phyloP scores from a whole-genome alignment of 2,329 filamentous ascomycete species.

The Epichloe scottii region DNA sequence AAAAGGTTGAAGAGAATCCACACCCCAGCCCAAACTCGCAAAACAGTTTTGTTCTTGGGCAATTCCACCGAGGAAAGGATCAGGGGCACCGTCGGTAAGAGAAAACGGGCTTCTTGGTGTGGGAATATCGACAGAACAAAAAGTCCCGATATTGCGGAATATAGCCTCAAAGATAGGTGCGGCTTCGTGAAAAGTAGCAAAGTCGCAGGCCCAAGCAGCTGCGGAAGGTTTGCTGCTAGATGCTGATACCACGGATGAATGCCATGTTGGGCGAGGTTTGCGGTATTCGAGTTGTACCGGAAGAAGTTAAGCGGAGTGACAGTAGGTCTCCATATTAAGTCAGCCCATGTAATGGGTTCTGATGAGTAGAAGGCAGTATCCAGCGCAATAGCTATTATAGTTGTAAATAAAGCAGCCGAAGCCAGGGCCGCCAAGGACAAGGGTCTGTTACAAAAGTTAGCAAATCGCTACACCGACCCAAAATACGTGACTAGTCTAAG shows the following conservation, averaged over 20 bases:
- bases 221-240: slow-evolving; percentile 53
- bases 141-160: slow-evolving; percentile 62
- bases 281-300: slow-evolving; percentile 56
- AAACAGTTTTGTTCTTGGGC: slow-evolving; percentile 38
- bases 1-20: slow-evolving; percentile 61
- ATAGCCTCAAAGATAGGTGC: slow-evolving; percentile 48
- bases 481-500: background rate
- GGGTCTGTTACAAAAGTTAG: slow-evolving; percentile 30
- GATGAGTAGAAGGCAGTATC: slow-evolving; percentile 76
- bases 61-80: slow-evolving; percentile 61
- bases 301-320: slow-evolving; percentile 72
- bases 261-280: slow-evolving; percentile 63
- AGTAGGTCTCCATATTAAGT: slow-evolving; percentile 51
- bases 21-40: slow-evolving; percentile 41
- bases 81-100: slow-evolving; percentile 64
- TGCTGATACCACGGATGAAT: slow-evolving; percentile 73
- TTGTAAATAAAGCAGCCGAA: slow-evolving; percentile 53
- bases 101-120: slow-evolving; percentile 70
- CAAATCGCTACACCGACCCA: background rate
- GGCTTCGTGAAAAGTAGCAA: slow-evolving; percentile 46
- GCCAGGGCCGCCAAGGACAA: slow-evolving; percentile 50
- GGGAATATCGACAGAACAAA: slow-evolving; percentile 60
- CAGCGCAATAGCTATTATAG: slow-evolving; percentile 59
- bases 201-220: slow-evolving; percentile 59
- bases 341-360: slow-evolving; percentile 49